These are phyloP conservation scores for Bonia amplexicaulis DNA, from an alignment of 176 grass and related monocot genomes.

Conservation along the genomic window DNA sequence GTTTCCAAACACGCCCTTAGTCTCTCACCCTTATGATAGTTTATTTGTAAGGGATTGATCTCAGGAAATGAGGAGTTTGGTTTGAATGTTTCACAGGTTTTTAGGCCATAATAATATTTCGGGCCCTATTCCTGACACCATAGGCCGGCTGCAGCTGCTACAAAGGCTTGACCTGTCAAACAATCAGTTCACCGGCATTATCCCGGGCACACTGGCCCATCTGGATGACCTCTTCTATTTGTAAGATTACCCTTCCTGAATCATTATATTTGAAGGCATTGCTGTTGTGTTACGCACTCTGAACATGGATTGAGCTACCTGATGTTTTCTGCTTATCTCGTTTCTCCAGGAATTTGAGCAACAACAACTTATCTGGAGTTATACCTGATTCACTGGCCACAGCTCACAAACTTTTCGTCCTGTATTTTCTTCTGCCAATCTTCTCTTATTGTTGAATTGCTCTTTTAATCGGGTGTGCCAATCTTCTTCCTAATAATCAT, in stretches of 20 bases:
- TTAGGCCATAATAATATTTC: conserved; percentile 64
- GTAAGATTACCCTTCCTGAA: conserved; percentile 38
- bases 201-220: conserved; percentile 51
- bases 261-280: not conserved
- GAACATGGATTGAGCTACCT: not conserved
- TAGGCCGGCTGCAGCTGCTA: conserved; percentile 52
- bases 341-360: conserved; percentile 55
- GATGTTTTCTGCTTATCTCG: not conserved
- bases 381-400: conserved; percentile 62
- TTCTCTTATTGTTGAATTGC: not conserved
- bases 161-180: conserved; percentile 58
- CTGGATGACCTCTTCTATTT: conserved; percentile 41
- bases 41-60: not conserved
- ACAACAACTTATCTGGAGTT: conserved; percentile 70
- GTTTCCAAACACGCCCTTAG: not conserved
- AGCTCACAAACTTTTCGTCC: conserved; percentile 26
- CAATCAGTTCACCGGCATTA: conserved; percentile 60
- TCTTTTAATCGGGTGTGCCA: not conserved
- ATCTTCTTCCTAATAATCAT: too few species aligned
- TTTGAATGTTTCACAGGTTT: conserved; percentile 32
- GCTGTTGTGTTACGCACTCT: not conserved
- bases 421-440: conserved; percentile 39
- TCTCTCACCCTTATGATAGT: not conserved
- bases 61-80: not conserved
- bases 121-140: conserved; percentile 51